Percentiles rank a stretch among this genome's conserved stretches.
These are phyloP conservation scores for Globisporangium iwayamae DNA, from an alignment of 352 stramenopile genomes.

Conservation along the genomic window DNA sequence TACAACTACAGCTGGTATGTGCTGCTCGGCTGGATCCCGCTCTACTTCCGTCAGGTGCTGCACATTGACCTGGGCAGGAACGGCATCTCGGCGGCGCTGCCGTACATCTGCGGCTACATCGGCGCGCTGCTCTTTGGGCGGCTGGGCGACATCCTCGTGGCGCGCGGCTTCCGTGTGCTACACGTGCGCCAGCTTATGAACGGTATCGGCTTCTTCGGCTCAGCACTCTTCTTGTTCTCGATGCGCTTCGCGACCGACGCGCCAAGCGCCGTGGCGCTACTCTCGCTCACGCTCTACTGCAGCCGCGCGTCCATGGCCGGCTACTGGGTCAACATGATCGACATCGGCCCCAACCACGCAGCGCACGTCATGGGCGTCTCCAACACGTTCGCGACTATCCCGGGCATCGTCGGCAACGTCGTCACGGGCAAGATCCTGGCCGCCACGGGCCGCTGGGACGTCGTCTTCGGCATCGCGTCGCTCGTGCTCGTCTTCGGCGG, in stretches of 20 bases:
- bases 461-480: conserved; percentile 81
- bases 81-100: conserved; percentile 59
- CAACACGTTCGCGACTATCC: conserved; percentile 83
- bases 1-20: conserved; percentile 91
- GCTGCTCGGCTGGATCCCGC: conserved; percentile 82
- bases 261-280: conserved; percentile 48
- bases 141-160: conserved; percentile 63
- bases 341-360: conserved; percentile 75
- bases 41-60: conserved; percentile 83
- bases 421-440: conserved; percentile 79
- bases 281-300: conserved; percentile 78
- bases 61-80: conserved; percentile 72
- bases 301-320: conserved; percentile 69
- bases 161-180: conserved; percentile 58
- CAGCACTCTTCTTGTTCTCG: conserved; percentile 64
- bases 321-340: conserved; percentile 91
- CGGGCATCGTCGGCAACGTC: conserved; percentile 82
- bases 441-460: conserved; percentile 66
- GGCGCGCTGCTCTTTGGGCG: conserved; percentile 72
- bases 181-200: conserved; percentile 81
- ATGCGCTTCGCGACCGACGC: conserved; percentile 62
- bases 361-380: conserved; percentile 86
- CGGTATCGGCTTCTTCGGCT: conserved; percentile 66
- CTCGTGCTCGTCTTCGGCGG: conserved; percentile 68
- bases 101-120: conserved; percentile 77